Percentiles rank a stretch among this genome's conserved stretches.
Conservation (phyloP, 352 stramenopile genomes). For the Pythium folliculosum region DNA sequence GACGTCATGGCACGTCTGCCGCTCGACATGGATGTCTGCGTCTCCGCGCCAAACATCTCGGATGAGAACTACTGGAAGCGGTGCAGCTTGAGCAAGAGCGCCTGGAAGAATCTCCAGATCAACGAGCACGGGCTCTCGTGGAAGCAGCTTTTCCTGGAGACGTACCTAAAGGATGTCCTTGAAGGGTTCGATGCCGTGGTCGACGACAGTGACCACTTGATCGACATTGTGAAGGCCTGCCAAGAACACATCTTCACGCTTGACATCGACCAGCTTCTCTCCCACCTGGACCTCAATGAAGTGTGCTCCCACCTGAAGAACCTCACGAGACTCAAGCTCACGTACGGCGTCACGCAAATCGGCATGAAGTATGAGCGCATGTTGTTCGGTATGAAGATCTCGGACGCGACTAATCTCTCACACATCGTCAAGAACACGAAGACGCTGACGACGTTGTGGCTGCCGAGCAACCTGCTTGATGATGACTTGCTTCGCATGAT, state of each 20-base stretch:
- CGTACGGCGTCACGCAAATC: constrained; percentile 89
- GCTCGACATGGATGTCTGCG: constrained; percentile 78
- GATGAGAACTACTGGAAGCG: constrained; percentile 96
- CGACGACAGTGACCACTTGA: constrained; percentile 60
- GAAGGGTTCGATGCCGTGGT: constrained; percentile 69
- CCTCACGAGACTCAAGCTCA: constrained; percentile 83
- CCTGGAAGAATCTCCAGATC: constrained; percentile 92
- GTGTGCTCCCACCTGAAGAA: constrained; percentile 87
- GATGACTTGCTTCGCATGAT: constrained; percentile 93
- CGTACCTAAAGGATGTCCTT: constrained; percentile 70
- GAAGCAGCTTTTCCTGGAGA: constrained; percentile 93
- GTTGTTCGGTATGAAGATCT: constrained; percentile 96
- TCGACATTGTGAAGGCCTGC: constrained; percentile 71
- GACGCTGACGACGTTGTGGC: constrained; percentile 88
- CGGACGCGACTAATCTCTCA: constrained; percentile 88
- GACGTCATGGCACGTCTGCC: constrained; percentile 82
- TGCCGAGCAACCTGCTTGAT: constrained; percentile 91
- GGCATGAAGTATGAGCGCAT: constrained; percentile 95
- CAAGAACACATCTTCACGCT: constrained; percentile 92
- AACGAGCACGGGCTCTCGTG: constrained; percentile 90
- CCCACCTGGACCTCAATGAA: constrained; percentile 88
- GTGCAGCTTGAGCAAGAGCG: constrained; percentile 75
- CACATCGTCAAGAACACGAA: constrained; percentile 83
- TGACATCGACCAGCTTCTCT: constrained; percentile 85
- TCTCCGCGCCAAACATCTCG: constrained; percentile 83